Conservation (phyloP, 805 yeast genomes). For the Spathaspora girioi region DNA sequence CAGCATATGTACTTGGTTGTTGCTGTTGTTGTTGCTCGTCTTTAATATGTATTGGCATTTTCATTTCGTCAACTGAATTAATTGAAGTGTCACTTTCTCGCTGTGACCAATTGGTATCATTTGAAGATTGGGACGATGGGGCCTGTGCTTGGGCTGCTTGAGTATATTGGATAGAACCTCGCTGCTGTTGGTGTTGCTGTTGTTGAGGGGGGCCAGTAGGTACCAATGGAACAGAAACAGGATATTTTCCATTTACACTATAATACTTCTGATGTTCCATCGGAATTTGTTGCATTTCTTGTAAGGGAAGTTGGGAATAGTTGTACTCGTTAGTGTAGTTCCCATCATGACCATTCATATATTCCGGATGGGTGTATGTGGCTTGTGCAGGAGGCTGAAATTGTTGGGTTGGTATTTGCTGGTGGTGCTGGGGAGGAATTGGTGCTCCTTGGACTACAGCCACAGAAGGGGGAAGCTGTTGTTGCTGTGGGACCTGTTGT, state of each 20-base stretch:
- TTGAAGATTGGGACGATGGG: conserved; percentile 34
- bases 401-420: conserved; percentile 4
- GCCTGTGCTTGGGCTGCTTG: conserved; percentile 4
- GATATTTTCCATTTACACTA: conserved; percentile 8
- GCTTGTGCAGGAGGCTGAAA: neutral
- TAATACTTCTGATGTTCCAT: conserved; percentile 11
- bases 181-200: conserved; percentile 10
- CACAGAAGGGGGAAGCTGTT: neutral
- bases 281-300: conserved; percentile 3
- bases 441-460: neutral
- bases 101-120: conserved; percentile 42
- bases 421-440: conserved; percentile 2
- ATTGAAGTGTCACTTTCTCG: conserved; percentile 41
- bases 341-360: conserved; percentile 2
- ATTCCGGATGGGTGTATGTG: conserved; percentile 6
- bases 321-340: conserved; percentile 18
- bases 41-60: conserved; percentile 21
- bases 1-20: conserved; percentile 40
- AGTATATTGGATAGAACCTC: conserved; percentile 4
- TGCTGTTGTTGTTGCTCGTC: conserved; percentile 27
- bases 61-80: conserved; percentile 24
- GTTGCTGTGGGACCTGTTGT: conserved; percentile 6
- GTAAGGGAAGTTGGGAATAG: conserved; percentile 14
- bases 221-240: neutral
- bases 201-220: conserved; percentile 10